Percentiles rank a stretch among this genome's conserved stretches.
Evolutionary conservation across 2,329 filamentous ascomycete species (phyloP).

Genomic region (Xylaria polymorpha): DNA sequence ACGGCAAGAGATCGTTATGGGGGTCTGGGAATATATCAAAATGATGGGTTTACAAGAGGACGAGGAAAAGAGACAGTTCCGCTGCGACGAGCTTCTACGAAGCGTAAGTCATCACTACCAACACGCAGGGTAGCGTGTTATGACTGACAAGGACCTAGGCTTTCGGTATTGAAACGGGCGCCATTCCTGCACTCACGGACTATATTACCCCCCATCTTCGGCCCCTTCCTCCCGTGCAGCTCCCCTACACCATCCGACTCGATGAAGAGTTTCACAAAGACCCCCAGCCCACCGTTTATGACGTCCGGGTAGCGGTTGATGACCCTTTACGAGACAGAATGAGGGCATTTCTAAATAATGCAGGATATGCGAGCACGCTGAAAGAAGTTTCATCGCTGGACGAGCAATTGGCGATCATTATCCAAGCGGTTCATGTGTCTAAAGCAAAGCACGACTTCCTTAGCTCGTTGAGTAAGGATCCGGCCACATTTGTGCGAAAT

Average conservation of each 20-base stretch:
- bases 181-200: slow-evolving; percentile 86
- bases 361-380: slow-evolving; percentile 76
- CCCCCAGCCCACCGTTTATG: slow-evolving; percentile 85
- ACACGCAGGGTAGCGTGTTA: slow-evolving; percentile 6
- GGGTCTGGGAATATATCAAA: slow-evolving; percentile 94
- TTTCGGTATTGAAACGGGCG: slow-evolving; percentile 81
- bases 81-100: slow-evolving; percentile 85
- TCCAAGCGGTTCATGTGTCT: slow-evolving; percentile 84
- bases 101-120: slow-evolving; percentile 66
- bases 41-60: slow-evolving; percentile 89
- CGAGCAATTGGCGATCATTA: slow-evolving; percentile 83
- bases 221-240: slow-evolving; percentile 81
- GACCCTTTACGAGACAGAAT: slow-evolving; percentile 80
- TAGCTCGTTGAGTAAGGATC: slow-evolving; percentile 80
- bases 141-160: slow-evolving; percentile 57
- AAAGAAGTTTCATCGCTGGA: slow-evolving; percentile 82
- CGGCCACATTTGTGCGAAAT: slow-evolving; percentile 82
- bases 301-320: slow-evolving; percentile 85
- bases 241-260: slow-evolving; percentile 93
- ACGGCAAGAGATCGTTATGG: slow-evolving; percentile 87
- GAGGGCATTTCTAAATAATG: slow-evolving; percentile 73
- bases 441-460: slow-evolving; percentile 94
- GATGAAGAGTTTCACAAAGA: slow-evolving; percentile 83
- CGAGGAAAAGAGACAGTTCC: slow-evolving; percentile 92
- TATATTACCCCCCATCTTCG: slow-evolving; percentile 82